Base-by-base conservation (phyloP, 257 asterid genomes). In the Orobanche coerulescens region DNA sequence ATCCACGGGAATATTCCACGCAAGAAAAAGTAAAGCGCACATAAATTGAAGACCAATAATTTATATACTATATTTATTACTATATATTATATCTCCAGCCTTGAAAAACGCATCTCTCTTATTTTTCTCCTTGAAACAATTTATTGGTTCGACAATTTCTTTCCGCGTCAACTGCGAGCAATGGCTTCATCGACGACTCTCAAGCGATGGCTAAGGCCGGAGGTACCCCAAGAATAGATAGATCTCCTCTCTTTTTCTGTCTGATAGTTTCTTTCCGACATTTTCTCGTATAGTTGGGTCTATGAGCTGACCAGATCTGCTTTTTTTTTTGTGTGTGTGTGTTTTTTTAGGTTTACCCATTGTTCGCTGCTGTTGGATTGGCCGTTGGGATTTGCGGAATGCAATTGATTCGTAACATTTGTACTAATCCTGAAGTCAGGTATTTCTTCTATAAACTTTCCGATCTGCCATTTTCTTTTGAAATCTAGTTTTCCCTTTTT, bases 371-470 rank as follows among this genome's bases (percentile, higher is more conserved):
- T 19, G 87, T 82, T 47, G 95, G 95, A 7, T 78, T 90, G 5
- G 95, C 97, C 46, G 89, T 90, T 34, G 97, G 95, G 34, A 84
- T 87, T 53, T 90, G 96, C 65, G 95, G 91, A 18, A 81, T 85
- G 91, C 96, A 90, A 49, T 76, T 88, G 90, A 63, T 91, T 58
- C 94, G 95, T 34, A 91, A 88, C 75, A 88, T 91, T 26, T 43
- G 71, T 40, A 67, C 52, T 36, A 91, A 91, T 34, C 96, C 98
- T 46, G 95, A 91, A 88, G 98, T 91, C 85, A 81, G 98, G 98
- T 91, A 81, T 28, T 23, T 7, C 1, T 14, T 34, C 71, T 18
- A 4, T 36, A 6, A 43, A 8, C 15, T 52, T 42, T 4, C 20
- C 9, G 30, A 49, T 60, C 0, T 14, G 58, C 16, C 24, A 3